These are phyloP conservation scores for Cladochytrium tenue DNA, from an alignment of 371 early-diverging fungal species.

Conservation along the genomic window DNA sequence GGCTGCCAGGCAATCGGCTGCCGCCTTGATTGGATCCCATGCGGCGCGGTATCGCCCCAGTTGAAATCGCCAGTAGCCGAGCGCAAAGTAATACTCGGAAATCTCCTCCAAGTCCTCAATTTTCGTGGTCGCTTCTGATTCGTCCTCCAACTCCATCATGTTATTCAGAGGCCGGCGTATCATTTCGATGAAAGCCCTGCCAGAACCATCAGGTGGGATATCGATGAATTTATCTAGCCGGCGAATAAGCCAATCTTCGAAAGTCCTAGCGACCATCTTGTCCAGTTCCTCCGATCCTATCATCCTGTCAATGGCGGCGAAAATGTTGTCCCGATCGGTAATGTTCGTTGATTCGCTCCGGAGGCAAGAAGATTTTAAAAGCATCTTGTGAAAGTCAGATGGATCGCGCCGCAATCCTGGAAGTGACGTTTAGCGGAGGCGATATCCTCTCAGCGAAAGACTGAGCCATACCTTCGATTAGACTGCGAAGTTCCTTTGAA, in stretches of 20 bases:
- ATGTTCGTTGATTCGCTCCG: not conserved
- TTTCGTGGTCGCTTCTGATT: not conserved
- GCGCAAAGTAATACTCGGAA: not conserved
- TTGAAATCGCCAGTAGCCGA: not conserved
- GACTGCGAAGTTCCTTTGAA: not conserved
- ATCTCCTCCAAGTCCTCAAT: not conserved
- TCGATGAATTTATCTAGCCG: not conserved
- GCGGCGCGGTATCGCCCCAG: not conserved
- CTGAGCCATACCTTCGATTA: not conserved
- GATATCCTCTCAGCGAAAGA: not conserved
- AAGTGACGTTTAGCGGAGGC: too few species aligned
- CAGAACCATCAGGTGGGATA: not conserved
- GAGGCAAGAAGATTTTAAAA: not conserved
- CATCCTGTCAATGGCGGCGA: not conserved
- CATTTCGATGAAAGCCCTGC: too few species aligned
- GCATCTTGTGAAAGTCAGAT: constrained; percentile 1
- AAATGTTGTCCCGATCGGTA: constrained; percentile 10
- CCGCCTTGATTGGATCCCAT: not conserved
- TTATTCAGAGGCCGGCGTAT: not conserved
- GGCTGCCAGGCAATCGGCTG: not conserved
- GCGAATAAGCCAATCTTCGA: constrained; percentile 7
- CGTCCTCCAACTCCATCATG: not conserved
- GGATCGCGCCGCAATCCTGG: constrained; percentile 1
- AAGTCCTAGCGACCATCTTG: constrained; percentile 8
- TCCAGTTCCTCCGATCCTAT: constrained; percentile 13